Evolutionary conservation across 257 asterid species (phyloP).

Genomic region (Capsicum baccatum): DNA sequence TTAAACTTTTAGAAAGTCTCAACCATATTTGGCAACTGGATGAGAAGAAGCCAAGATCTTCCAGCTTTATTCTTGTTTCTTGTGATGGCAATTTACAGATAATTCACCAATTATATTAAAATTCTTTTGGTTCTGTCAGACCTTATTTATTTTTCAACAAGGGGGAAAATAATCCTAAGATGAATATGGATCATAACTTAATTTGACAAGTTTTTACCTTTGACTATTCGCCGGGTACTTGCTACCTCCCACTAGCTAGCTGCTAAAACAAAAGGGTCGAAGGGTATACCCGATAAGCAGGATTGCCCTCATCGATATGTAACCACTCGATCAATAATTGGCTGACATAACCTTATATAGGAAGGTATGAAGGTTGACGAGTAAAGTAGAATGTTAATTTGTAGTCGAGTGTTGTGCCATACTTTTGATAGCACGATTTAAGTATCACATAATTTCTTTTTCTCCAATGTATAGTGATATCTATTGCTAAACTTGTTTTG

Average conservation of each 20-base stretch:
- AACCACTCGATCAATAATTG: too few species aligned
- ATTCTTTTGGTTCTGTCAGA: neutral
- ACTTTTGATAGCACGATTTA: too few species aligned
- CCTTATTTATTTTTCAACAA: neutral
- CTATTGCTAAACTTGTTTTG: too few species aligned
- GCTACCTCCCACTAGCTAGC: neutral
- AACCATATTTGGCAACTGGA: constrained; percentile 12
- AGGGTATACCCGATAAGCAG: too few species aligned
- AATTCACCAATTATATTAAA: neutral
- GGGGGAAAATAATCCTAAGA: neutral
- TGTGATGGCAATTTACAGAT: neutral
- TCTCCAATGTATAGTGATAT: too few species aligned
- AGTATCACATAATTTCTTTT: too few species aligned
- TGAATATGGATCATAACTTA: neutral
- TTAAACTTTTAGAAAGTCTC: neutral
- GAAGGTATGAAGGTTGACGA: too few species aligned
- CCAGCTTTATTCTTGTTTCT: constrained; percentile 22
- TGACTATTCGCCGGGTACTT: neutral
- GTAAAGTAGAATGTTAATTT: too few species aligned
- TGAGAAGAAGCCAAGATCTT: constrained; percentile 18
- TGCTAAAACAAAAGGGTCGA: too few species aligned
- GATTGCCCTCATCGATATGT: too few species aligned
- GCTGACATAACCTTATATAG: too few species aligned
- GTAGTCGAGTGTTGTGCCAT: too few species aligned
- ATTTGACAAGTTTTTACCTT: neutral